phyloP scores from a whole-genome alignment of 83 land plant genomes.

The Diphasiastrum complanatum region DNA sequence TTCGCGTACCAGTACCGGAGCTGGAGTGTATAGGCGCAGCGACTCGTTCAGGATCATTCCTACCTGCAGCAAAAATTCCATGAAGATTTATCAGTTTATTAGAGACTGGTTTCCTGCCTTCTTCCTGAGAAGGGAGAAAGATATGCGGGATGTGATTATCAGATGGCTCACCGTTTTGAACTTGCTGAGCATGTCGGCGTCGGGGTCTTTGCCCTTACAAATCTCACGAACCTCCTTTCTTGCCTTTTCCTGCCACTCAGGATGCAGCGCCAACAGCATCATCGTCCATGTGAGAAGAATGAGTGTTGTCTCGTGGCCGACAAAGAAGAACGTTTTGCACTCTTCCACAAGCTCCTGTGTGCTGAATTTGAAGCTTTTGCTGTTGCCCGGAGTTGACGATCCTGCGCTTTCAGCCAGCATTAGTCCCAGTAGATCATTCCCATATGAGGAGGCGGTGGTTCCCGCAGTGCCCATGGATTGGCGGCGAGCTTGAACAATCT shows the following conservation, averaged over 20 bases:
- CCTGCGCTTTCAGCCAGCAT: conserved; percentile 23
- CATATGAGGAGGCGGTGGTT: conserved; percentile 15
- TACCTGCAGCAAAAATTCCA: conserved; percentile 35
- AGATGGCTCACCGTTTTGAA: conserved; percentile 33
- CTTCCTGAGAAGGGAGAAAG: neutral
- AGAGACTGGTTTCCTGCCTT: too few relatives aligned
- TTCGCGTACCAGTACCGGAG: conserved; percentile 50
- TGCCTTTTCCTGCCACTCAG: conserved; percentile 39
- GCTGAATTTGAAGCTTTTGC: conserved; percentile 14
- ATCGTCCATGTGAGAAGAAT: conserved; percentile 34
- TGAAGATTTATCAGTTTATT: too few relatives aligned
- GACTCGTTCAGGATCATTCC: conserved; percentile 76
- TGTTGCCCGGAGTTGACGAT: conserved; percentile 15
- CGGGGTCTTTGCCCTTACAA: neutral
- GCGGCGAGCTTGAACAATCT: conserved; percentile 9
- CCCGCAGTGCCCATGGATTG: conserved; percentile 5
- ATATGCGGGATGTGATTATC: neutral
- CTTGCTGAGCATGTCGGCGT: conserved; percentile 20
- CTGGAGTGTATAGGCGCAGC: conserved; percentile 78
- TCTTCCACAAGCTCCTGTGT: conserved; percentile 28
- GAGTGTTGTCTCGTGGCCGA: conserved; percentile 38
- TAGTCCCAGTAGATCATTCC: conserved; percentile 30
- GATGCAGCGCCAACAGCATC: conserved; percentile 28
- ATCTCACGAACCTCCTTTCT: conserved; percentile 23
- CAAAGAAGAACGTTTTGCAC: conserved; percentile 43